These are phyloP conservation scores for Colletotrichum lentis DNA, from an alignment of 2,329 filamentous ascomycete genomes.

Conservation along the genomic window DNA sequence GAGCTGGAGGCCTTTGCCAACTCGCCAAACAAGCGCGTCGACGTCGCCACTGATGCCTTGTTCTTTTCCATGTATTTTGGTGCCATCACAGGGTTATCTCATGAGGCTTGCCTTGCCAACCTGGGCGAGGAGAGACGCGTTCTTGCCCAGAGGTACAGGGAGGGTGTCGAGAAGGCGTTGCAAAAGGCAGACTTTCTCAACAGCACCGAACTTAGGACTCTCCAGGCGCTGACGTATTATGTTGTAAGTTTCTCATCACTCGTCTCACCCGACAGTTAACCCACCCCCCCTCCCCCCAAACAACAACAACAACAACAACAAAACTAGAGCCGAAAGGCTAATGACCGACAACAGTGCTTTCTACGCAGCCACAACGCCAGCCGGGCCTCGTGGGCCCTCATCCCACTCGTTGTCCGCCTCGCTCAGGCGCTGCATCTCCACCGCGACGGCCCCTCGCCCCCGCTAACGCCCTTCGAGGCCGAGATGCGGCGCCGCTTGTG, in stretches of 20 bases:
- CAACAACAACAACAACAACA: too few species aligned
- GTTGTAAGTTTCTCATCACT: conserved; percentile 41
- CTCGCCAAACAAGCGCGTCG: conserved; percentile 39
- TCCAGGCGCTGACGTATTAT: conserved; percentile 55
- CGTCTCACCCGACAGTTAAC: too few species aligned
- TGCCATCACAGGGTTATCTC: conserved; percentile 48
- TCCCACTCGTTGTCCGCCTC: conserved; percentile 53
- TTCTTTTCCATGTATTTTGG: conserved; percentile 56
- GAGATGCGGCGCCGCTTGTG: conserved; percentile 69
- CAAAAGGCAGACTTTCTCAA: conserved; percentile 55
- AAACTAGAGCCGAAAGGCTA: background rate
- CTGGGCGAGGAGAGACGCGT: conserved; percentile 49
- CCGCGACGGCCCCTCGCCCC: conserved; percentile 51
- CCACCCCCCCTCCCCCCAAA: too few species aligned
- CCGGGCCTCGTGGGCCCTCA: conserved; percentile 54
- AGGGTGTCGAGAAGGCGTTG: conserved; percentile 50
- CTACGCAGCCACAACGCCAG: conserved; percentile 50
- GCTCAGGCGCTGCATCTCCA: conserved; percentile 55
- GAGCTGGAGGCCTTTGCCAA: conserved; percentile 44
- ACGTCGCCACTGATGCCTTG: conserved; percentile 47
- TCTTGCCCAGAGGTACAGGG: conserved; percentile 46
- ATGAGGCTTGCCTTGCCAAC: conserved; percentile 45
- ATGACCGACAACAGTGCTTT: conserved; percentile 43
- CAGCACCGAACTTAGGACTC: conserved; percentile 49
- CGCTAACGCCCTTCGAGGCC: conserved; percentile 59